These are phyloP conservation scores for Xylaria scruposa DNA, from an alignment of 495 filamentous ascomycete species.

Conservation along the genomic window DNA sequence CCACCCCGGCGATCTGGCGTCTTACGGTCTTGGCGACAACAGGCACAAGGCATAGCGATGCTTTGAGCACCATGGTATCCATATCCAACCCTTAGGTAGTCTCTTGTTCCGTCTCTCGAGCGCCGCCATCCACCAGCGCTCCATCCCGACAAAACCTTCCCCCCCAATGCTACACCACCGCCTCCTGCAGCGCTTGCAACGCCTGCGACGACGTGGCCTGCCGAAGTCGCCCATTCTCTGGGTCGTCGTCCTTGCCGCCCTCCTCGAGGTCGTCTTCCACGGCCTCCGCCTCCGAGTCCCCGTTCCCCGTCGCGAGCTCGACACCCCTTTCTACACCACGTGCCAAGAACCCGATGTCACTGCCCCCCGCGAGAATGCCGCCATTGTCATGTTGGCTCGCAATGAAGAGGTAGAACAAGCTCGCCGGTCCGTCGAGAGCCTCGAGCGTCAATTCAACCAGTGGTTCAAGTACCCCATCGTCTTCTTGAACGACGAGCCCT, in stretches of 20 bases:
- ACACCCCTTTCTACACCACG: constrained; percentile 50
- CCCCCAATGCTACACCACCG: constrained; percentile 23
- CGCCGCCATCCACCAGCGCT: background rate
- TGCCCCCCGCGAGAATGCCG: constrained; percentile 83
- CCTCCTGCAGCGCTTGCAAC: constrained; percentile 33
- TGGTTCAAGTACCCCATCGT: constrained; percentile 98
- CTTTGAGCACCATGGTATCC: background rate
- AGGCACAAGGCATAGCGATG: background rate
- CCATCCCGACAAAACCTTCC: background rate
- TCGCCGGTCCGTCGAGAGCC: constrained; percentile 87
- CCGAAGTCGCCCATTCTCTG: constrained; percentile 38
- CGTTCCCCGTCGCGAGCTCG: constrained; percentile 45
- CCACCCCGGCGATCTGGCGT: background rate
- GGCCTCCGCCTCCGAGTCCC: constrained; percentile 38
- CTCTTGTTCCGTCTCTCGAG: background rate
- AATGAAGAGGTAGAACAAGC: constrained; percentile 92
- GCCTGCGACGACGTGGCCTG: constrained; percentile 37
- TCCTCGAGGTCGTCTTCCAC: constrained; percentile 45
- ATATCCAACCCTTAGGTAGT: background rate
- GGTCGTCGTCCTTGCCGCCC: constrained; percentile 34
- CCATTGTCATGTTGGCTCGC: constrained; percentile 89
- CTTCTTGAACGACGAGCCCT: constrained; percentile 91
- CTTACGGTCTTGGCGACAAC: background rate
- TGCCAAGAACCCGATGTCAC: constrained; percentile 53
- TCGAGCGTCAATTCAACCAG: constrained; percentile 95